These are phyloP conservation scores for Aquilaria sinensis DNA, from an alignment of 345 rosid genomes.

Conservation along the genomic window DNA sequence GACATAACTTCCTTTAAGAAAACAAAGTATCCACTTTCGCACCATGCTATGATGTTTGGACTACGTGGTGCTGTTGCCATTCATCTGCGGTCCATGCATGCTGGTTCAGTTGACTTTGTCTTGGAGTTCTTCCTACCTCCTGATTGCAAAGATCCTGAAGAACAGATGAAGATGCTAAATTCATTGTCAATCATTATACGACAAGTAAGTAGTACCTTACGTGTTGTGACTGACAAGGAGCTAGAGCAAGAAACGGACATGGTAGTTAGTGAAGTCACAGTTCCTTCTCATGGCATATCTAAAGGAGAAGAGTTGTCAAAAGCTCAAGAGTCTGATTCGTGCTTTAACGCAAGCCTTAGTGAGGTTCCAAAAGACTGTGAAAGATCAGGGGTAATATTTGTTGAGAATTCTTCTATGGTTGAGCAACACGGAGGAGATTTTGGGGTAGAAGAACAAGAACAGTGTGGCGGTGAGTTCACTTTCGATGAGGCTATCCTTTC, in stretches of 20 bases:
- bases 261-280: slow-evolving; percentile 30
- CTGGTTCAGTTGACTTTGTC: slow-evolving; percentile 68
- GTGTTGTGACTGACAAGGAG: slow-evolving; percentile 73
- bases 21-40: slow-evolving; percentile 87
- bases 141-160: slow-evolving; percentile 50
- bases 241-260: slow-evolving; percentile 42
- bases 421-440: slow-evolving; percentile 23
- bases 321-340: slow-evolving; percentile 24
- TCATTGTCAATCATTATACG: slow-evolving; percentile 63
- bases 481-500: slow-evolving; percentile 41
- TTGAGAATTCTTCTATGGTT: slow-evolving; percentile 19
- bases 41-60: slow-evolving; percentile 84
- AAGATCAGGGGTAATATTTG: slow-evolving; percentile 19
- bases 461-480: slow-evolving; percentile 34
- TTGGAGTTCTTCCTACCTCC: slow-evolving; percentile 91
- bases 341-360: slow-evolving; percentile 19
- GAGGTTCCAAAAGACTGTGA: slow-evolving; percentile 28
- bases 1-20: slow-evolving; percentile 55
- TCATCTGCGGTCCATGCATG: slow-evolving; percentile 60
- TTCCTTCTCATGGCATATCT: slow-evolving; percentile 22
- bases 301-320: slow-evolving; percentile 29
- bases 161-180: slow-evolving; percentile 63
- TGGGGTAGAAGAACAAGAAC: slow-evolving; percentile 30
- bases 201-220: slow-evolving; percentile 61
- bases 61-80: slow-evolving; percentile 81